Percentiles rank a stretch among this genome's conserved stretches.
Evolutionary conservation across 1,139 yeast species (phyloP).

Genomic region (Blastobotrys aristatus): DNA sequence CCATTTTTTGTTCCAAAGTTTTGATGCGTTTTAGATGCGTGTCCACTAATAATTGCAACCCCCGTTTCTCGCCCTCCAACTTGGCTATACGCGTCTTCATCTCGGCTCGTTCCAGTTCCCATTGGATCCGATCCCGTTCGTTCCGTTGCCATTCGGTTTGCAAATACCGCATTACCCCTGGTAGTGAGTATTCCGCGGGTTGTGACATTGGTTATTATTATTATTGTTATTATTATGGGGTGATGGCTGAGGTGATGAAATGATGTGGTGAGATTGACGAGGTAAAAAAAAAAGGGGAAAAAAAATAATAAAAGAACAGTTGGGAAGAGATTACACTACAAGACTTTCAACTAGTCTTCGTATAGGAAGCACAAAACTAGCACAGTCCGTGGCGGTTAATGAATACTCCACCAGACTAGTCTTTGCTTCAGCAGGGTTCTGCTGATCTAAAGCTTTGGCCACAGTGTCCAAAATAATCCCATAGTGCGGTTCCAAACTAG

Average conservation of each 20-base stretch:
- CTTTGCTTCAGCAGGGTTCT: slow-evolving; percentile 25
- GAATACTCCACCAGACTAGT: slow-evolving; percentile 42
- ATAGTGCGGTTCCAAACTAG: slow-evolving; percentile 26
- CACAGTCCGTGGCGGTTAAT: slow-evolving; percentile 40
- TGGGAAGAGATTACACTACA: neutral
- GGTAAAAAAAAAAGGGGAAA: too few species aligned
- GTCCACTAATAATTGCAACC: slow-evolving; percentile 30
- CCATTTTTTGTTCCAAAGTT: slow-evolving; percentile 22
- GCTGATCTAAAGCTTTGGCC: slow-evolving; percentile 5
- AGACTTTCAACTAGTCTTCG: slow-evolving; percentile 4
- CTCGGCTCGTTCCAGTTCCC: slow-evolving; percentile 52
- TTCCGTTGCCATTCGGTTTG: slow-evolving; percentile 54
- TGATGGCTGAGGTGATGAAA: too few species aligned
- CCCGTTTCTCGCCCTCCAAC: slow-evolving; percentile 39
- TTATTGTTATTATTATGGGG: neutral
- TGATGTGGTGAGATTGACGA: neutral
- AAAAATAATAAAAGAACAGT: neutral
- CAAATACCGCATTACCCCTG: slow-evolving; percentile 53
- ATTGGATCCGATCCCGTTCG: slow-evolving; percentile 51
- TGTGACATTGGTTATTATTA: slow-evolving; percentile 14
- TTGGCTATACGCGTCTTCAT: slow-evolving; percentile 43
- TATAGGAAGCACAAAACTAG: slow-evolving; percentile 3
- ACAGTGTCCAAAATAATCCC: slow-evolving; percentile 23
- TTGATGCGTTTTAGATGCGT: slow-evolving; percentile 29
- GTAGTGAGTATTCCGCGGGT: slow-evolving; percentile 34